These are phyloP conservation scores for Lentithecium fluviatile DNA, from an alignment of 495 filamentous ascomycete species.

Conservation along the genomic window DNA sequence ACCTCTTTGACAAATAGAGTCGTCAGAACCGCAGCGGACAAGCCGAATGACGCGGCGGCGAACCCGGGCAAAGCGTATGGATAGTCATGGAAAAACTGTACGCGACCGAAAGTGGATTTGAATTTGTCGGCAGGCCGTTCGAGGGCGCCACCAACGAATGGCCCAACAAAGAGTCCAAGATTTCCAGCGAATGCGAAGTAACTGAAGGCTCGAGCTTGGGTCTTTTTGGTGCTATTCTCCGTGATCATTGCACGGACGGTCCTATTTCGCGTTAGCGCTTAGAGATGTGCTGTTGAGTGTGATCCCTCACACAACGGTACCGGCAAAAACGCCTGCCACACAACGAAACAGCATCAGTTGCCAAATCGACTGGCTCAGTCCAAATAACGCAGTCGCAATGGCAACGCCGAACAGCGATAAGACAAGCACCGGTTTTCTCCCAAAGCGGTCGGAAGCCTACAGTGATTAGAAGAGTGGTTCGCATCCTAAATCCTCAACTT, in stretches of 20 bases:
- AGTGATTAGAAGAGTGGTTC: neutral
- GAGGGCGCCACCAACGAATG: constrained; percentile 60
- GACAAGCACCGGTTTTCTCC: constrained; percentile 66
- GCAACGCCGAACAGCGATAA: constrained; percentile 60
- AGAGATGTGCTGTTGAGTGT: neutral
- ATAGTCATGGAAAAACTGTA: constrained; percentile 58
- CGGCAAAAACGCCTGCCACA: constrained; percentile 65
- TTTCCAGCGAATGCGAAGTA: constrained; percentile 70
- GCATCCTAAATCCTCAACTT: neutral
- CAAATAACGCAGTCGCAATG: constrained; percentile 59
- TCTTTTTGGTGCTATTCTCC: constrained; percentile 64
- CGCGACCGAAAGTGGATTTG: constrained; percentile 52
- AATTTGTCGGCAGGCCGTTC: constrained; percentile 61
- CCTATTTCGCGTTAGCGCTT: constrained; percentile 20
- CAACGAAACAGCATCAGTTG: constrained; percentile 69
- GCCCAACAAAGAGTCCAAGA: constrained; percentile 67
- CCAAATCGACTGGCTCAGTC: constrained; percentile 57
- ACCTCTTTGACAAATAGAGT: constrained; percentile 57
- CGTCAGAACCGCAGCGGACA: constrained; percentile 50
- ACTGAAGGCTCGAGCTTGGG: constrained; percentile 67
- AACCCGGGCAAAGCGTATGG: constrained; percentile 65
- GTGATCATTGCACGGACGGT: constrained; percentile 70
- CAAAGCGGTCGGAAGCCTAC: constrained; percentile 59
- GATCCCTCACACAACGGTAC: constrained; percentile 53
- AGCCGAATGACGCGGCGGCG: constrained; percentile 51